Base-by-base conservation (phyloP, 1,284 basidiomycete genomes). In the Heterobasidion irregulare region DNA sequence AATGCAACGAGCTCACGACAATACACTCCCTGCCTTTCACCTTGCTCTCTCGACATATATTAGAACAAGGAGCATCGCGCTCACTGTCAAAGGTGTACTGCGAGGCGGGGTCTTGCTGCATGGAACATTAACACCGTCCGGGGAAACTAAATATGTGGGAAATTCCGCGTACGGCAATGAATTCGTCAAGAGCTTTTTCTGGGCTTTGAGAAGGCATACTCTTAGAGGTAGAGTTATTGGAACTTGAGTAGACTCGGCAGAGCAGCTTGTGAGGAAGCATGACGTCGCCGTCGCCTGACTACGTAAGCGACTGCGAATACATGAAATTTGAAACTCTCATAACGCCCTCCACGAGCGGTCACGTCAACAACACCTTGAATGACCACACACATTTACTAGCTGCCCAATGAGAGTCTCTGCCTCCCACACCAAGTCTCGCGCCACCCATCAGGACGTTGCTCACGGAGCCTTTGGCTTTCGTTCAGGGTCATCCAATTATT, bases 81-180 rank as follows among this genome's bases (percentile, higher is more conserved):
- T 80, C 78, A 61, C 77, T 79, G 69, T 84, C 78, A 63, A 86
- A 83, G 2, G 78, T 79, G 65, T 84, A 86, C 47, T 66, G 63
- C 51, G 75, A 70, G 46, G 73, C 68, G 5, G 79, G 81, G 53
- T 77, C 70, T 59, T 74, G 72, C 82, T 86, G 61, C 43, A 26
- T 8, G 26, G 6, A 55, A 38, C 8, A 16, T 3, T n/a, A 44
- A 19, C 55, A 5, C 35, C 47, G 33, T 16, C 10, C 8, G 15
- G 26, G 15, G 35, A 13, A 47, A 19, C 2, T 49, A 32, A 35
- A 19, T 34, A n/a, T 50, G 19, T 15, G 43, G 45, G 34, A 41
- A 32, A 47, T 41, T 41, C 12, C 12, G 5, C 66, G 45, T 48
- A 70, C 70, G 32, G 68, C 58, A 46, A 70, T 63, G 58, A 71